Evolutionary conservation across 225 moss, liverwort and hornwort genomes (phyloP), one percentile per base, ranked within the genome.

Genomic region (Rhytidiadelphus loreus): DNA sequence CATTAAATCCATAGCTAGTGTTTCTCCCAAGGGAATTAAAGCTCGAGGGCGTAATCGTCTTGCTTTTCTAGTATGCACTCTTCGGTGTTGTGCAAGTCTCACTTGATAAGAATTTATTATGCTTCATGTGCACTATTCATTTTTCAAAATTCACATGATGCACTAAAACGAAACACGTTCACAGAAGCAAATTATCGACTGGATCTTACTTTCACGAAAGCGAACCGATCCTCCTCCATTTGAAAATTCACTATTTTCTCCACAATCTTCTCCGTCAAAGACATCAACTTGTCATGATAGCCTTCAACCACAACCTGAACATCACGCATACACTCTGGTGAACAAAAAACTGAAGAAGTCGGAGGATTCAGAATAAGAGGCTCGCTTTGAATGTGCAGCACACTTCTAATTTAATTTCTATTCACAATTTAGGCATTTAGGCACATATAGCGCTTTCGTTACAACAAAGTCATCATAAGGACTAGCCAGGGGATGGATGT

Each of bases 181-280:
- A 69, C 69, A 65, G 29, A 53, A 53, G 52, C 29, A 68, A 44
- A 76, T 52, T 19, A 53, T 29, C 62, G 50, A 61, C 29, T 64
- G 62, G 8, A 79, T 65, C 86, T 82, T 91, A 97, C 97, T 94
- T 97, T 96, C 87, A 95, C 95, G 28, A 98, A 91, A 74, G 90
- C 88, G 77, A 97, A 98, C 22, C 97, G 95, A 37, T 98, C 98
- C 78, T 97, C 95, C 58, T 94, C 92, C 66, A 98, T 95, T 88
- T 94, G 91, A 55, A 96, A 97, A 83, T 92, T 94, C 85, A 94
- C 92, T 20, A 98, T 91, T 81, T 92, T 97, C 83, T 91, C 92
- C 88, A 94, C 92, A 83, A 92, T 90, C 58, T 85, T 90, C 85
- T 90, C 76, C 43, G 88, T 92, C 89, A 91, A 80, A 12, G 92